These are phyloP conservation scores for Aspergillus sp. DNA, from an alignment of 2,329 filamentous ascomycete genomes.

Conservation along the genomic window DNA sequence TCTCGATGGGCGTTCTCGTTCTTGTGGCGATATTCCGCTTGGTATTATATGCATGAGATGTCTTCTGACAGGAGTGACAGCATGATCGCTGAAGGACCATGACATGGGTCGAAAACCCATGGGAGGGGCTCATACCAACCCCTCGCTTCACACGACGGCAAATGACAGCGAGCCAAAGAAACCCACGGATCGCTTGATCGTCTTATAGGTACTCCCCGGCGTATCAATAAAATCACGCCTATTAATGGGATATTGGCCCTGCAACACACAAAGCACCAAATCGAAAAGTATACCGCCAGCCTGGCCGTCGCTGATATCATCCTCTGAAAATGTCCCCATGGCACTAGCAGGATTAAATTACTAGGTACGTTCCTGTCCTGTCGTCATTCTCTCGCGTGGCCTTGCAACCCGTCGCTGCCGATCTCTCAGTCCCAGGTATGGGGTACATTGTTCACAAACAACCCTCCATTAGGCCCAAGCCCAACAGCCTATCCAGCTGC, in stretches of 20 bases:
- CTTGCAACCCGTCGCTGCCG: not conserved
- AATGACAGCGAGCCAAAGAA: not conserved
- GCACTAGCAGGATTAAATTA: not conserved
- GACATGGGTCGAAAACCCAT: conserved; percentile 6
- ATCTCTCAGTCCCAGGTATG: not conserved
- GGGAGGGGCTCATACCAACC: conserved; percentile 6
- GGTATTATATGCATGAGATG: not conserved
- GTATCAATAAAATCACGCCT: not conserved
- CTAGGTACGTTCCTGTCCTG: not conserved
- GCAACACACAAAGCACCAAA: too few species aligned
- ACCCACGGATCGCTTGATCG: conserved; percentile 11
- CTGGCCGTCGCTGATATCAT: not conserved
- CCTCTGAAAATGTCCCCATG: not conserved
- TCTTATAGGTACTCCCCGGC: not conserved
- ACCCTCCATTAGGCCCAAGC: not conserved
- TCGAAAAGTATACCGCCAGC: not conserved
- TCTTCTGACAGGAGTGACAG: conserved; percentile 6
- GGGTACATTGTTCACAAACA: not conserved
- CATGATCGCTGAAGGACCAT: not conserved
- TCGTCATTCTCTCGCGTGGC: not conserved
- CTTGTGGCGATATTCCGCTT: conserved; percentile 1
- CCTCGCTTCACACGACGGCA: conserved; percentile 4
- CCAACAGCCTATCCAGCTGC: not conserved
- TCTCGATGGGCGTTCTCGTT: not conserved
- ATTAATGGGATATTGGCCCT: not conserved